Evolutionary conservation across 495 filamentous ascomycete species (phyloP).

Genomic region (Bombardia bombarda): DNA sequence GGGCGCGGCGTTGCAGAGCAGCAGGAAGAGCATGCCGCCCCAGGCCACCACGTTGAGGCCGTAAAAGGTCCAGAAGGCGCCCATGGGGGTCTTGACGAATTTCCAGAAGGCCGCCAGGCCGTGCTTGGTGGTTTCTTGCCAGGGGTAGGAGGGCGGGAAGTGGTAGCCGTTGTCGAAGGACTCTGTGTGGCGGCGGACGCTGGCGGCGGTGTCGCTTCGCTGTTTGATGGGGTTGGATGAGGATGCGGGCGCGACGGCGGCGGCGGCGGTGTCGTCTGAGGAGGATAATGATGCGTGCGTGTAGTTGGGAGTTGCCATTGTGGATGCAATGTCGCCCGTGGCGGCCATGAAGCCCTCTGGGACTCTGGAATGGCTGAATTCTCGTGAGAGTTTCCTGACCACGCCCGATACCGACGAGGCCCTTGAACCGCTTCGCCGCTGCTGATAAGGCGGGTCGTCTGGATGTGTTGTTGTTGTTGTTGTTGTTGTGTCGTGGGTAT

Average conservation of each 20-base stretch:
- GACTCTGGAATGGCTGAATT: constrained; percentile 38
- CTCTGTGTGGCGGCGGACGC: constrained; percentile 3
- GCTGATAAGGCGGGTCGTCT: neutral
- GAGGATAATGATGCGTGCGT: neutral
- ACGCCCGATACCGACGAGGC: constrained; percentile 21
- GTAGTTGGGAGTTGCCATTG: constrained; percentile 4
- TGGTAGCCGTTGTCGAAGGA: constrained; percentile 55
- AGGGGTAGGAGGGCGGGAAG: constrained; percentile 59
- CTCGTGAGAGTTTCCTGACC: constrained; percentile 35
- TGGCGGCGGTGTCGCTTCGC: too few species aligned
- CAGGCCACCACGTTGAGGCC: constrained; percentile 75
- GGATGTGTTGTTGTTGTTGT: neutral
- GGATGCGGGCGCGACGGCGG: neutral
- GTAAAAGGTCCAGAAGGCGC: constrained; percentile 70
- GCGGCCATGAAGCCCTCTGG: constrained; percentile 48
- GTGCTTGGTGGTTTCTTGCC: constrained; percentile 47
- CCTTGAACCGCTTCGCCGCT: constrained; percentile 12
- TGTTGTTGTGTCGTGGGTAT: neutral
- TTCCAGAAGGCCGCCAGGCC: constrained; percentile 49
- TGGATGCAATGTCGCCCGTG: constrained; percentile 32
- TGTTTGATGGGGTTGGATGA: too few species aligned
- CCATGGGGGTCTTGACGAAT: constrained; percentile 53
- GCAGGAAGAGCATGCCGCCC: constrained; percentile 85
- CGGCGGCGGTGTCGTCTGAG: neutral
- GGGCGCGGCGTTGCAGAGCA: constrained; percentile 66